Evolutionary conservation across 805 yeast species (phyloP), one percentile per base, ranked within the genome.

Genomic region (Wickerhamiella hasegawae): DNA sequence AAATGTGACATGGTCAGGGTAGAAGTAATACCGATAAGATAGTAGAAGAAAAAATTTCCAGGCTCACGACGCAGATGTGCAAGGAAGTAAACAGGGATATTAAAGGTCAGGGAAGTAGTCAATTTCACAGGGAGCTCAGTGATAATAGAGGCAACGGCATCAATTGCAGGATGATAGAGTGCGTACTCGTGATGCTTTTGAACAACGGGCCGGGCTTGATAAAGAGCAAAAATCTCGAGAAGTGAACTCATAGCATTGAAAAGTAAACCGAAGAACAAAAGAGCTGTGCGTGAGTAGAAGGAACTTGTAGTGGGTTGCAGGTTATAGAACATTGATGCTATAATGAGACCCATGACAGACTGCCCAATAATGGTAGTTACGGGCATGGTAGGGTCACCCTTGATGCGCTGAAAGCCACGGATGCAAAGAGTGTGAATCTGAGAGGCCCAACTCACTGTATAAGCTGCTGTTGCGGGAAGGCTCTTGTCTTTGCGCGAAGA

Each of bases 161-260:
- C 85, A 3, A 80, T 73, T 11, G 82, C 66, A 3, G 84, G 84
- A 37, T 73, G 72, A 50, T 76, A 80, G 39, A 78, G 64, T 0
- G 82, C 72, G 45, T 74, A 80, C 32, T 66, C 64, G 47, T 73
- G 72, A 51, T 80, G 92, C 48, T 79, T 78, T 46, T 67, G 68
- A 18, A 76, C 65, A 40, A 80, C 69, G 33, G 74, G 68, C 43
- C 78, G 63, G 34, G 68, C 60, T 15, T 58, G 65, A 43, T 71
- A 60, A 46, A 66, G 51, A 28, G 57, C 53, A 31, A 62, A 48
- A 28, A 65, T 66, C 49, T 73, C 79, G 43, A 73, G 68, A 45
- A 73, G 57, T 4, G 78, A 62, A 21, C 70, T 55, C 53, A 75
- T 66, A 9, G 78, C 74, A 50, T 71, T 74, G 51, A 70, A 72